Percentiles rank a stretch among this genome's conserved stretches.
These are phyloP conservation scores for Pseudocercospora macadamiae DNA, from an alignment of 2,329 filamentous ascomycete genomes.

Conservation along the genomic window DNA sequence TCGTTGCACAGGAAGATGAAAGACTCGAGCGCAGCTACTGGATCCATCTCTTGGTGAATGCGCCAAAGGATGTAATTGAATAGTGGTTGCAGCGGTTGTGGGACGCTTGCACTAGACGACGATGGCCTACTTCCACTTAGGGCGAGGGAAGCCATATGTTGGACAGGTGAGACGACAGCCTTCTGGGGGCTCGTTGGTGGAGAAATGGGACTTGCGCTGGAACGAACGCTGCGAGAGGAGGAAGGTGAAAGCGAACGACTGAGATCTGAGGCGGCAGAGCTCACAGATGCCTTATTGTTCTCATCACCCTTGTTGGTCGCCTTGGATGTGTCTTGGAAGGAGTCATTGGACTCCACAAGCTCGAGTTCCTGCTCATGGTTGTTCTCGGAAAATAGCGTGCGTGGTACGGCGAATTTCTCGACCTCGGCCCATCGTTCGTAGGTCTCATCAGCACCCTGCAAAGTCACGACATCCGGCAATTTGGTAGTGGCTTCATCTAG, in stretches of 20 bases:
- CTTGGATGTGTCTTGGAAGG: constrained; percentile 41
- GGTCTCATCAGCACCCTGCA: constrained; percentile 53
- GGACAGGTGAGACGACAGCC: constrained; percentile 24
- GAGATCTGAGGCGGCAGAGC: constrained; percentile 47
- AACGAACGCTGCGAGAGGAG: constrained; percentile 43
- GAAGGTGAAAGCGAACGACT: constrained; percentile 44
- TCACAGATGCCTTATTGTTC: constrained; percentile 42
- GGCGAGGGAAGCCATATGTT: constrained; percentile 21
- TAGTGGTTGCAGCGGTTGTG: constrained; percentile 47
- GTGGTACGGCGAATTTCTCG: constrained; percentile 52
- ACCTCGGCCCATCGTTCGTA: constrained; percentile 54
- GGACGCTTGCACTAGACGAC: constrained; percentile 40
- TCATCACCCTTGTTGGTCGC: constrained; percentile 34
- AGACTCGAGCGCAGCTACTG: constrained; percentile 51
- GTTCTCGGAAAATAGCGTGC: constrained; percentile 54
- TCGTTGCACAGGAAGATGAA: constrained; percentile 58
- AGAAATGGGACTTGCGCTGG: constrained; percentile 38
- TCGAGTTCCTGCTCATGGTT: constrained; percentile 46
- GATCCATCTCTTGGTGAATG: constrained; percentile 53
- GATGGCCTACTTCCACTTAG: constrained; percentile 12
- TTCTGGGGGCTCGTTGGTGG: constrained; percentile 39
- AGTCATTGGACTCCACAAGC: constrained; percentile 33
- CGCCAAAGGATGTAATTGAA: constrained; percentile 58
- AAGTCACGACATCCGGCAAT: constrained; percentile 45
- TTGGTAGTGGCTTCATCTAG: constrained; percentile 55